Conservation (phyloP, 371 early-diverging fungal species). For the Apophysomyces elegans region DNA sequence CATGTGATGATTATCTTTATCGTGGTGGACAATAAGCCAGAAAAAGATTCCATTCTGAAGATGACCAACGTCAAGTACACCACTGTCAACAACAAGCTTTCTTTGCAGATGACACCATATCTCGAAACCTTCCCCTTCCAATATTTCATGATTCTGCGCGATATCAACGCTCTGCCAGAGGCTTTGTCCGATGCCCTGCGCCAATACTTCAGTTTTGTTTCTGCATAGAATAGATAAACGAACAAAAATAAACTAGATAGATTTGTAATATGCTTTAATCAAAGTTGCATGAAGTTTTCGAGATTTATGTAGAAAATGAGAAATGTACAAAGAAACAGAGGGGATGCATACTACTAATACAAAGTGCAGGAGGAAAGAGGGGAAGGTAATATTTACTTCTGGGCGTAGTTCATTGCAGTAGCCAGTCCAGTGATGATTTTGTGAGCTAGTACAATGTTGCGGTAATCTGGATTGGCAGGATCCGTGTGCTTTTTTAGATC, state of each 20-base stretch:
- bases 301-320: slow-evolving; percentile 6
- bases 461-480: slow-evolving; percentile 39
- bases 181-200: slow-evolving; percentile 92
- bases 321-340: slow-evolving; percentile 6
- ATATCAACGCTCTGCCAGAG: slow-evolving; percentile 87
- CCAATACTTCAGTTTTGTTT: slow-evolving; percentile 87
- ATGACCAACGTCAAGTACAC: slow-evolving; percentile 88
- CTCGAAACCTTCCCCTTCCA: slow-evolving; percentile 98
- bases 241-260: no score
- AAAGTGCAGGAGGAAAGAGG: slow-evolving; percentile 7
- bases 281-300: no score
- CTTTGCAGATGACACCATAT: slow-evolving; percentile 83
- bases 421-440: slow-evolving; percentile 41
- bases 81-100: slow-evolving; percentile 65
- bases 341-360: background rate
- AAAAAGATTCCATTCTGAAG: slow-evolving; percentile 83
- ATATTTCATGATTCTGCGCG: slow-evolving; percentile 90
- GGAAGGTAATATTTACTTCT: slow-evolving; percentile 52
- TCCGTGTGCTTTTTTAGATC: slow-evolving; percentile 51
- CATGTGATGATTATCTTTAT: slow-evolving; percentile 96
- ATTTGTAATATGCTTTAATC: no score
- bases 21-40: slow-evolving; percentile 88
- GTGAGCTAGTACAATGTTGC: slow-evolving; percentile 34
- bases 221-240: slow-evolving; percentile 30
- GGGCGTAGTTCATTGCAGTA: slow-evolving; percentile 45